Conservation (phyloP, 345 rosid species). For the Aurinia saxatilis region DNA sequence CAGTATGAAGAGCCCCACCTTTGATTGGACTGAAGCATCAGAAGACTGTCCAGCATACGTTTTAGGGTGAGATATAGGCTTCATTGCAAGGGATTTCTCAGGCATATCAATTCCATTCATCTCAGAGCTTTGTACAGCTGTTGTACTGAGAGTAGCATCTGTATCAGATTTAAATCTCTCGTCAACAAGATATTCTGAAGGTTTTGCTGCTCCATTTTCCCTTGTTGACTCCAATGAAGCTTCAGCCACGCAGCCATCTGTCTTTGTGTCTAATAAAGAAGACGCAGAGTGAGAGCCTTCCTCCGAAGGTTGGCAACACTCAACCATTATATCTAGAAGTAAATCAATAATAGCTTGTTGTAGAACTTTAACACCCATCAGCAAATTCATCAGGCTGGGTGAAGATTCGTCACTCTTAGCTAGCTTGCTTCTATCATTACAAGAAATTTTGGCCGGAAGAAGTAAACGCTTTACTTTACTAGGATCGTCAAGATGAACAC, state of each 20-base stretch:
- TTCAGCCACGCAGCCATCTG: conserved; percentile 22
- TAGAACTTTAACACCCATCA: conserved; percentile 98
- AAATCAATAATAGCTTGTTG: conserved; percentile 99
- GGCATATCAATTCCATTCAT: conserved; percentile 38
- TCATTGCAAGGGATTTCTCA: conserved; percentile 50
- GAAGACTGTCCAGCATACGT: conserved; percentile 50
- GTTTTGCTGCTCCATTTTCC: conserved; percentile 54
- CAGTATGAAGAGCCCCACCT: conserved; percentile 41
- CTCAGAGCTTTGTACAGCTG: conserved; percentile 76
- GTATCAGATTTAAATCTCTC: conserved; percentile 72
- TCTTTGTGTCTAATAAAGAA: conserved; percentile 19
- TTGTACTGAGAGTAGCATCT: conserved; percentile 52
- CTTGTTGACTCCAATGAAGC: conserved; percentile 38
- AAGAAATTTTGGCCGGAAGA: conserved; percentile 88
- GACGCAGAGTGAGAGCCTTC: conserved; percentile 39
- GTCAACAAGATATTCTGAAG: conserved; percentile 46
- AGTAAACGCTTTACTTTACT: conserved; percentile 95
- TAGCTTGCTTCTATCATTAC: conserved; percentile 70
- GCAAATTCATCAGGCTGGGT: conserved; percentile 97
- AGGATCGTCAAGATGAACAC: conserved; percentile 95
- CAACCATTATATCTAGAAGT: conserved; percentile 93
- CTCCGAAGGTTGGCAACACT: conserved; percentile 95
- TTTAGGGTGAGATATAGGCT: conserved; percentile 54
- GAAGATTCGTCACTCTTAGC: conserved; percentile 70
- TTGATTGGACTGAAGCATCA: conserved; percentile 58